Conservation (phyloP, 2,329 filamentous ascomycete genomes). For the Ceratocystis diversiconidia region DNA sequence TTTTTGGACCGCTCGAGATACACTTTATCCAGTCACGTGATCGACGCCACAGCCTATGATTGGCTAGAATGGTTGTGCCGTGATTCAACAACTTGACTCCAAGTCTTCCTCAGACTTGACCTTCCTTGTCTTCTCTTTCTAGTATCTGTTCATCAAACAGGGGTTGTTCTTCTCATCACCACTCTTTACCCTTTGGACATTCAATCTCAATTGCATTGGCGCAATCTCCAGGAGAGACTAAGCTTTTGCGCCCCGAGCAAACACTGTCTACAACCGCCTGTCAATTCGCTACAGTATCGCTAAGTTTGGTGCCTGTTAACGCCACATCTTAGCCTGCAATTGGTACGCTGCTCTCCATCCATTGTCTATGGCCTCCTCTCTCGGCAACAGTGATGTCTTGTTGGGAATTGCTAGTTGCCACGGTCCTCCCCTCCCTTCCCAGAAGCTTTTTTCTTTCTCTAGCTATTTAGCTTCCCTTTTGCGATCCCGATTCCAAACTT, state of each 20-base stretch:
- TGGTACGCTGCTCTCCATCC: slow-evolving; percentile 4
- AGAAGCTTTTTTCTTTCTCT: neutral
- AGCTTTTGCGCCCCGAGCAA: slow-evolving; percentile 10
- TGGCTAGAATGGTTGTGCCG: slow-evolving; percentile 11
- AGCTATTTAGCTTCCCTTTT: neutral
- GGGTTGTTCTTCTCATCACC: slow-evolving; percentile 10
- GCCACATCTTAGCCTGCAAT: slow-evolving; percentile 7
- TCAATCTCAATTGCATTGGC: slow-evolving; percentile 14
- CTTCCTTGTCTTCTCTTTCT: slow-evolving; percentile 6
- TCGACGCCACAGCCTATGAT: neutral
- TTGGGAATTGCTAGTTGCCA: neutral
- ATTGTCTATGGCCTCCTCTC: neutral
- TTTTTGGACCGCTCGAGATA: neutral
- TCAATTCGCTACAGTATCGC: slow-evolving; percentile 4
- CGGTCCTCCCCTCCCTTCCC: neutral
- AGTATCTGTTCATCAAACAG: slow-evolving; percentile 12
- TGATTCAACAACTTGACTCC: slow-evolving; percentile 6
- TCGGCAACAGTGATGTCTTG: neutral
- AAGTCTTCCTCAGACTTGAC: slow-evolving; percentile 2
- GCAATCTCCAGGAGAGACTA: slow-evolving; percentile 13
- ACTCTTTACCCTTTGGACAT: neutral
- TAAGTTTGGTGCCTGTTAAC: slow-evolving; percentile 5
- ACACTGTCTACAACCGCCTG: neutral
- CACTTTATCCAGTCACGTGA: neutral
- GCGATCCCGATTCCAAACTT: neutral